Conservation (phyloP, 345 rosid genomes). For the Euphorbia pulcherrima region DNA sequence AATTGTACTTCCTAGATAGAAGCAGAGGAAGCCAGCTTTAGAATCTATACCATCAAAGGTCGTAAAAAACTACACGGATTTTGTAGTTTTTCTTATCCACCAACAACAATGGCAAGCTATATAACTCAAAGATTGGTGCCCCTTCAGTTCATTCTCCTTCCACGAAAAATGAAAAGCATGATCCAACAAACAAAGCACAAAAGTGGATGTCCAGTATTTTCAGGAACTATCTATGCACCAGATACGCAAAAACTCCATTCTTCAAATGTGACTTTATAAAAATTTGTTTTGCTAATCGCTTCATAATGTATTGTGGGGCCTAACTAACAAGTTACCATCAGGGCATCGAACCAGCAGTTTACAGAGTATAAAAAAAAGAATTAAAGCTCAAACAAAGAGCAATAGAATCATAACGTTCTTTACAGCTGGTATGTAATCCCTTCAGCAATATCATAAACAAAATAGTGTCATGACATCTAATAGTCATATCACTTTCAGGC, state of each 20-base stretch:
- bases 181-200: background rate
- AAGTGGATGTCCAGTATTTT: background rate
- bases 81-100: background rate
- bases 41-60: background rate
- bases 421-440: background rate
- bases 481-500: background rate
- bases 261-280: background rate
- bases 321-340: background rate
- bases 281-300: background rate
- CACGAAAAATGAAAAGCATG: background rate
- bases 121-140: background rate
- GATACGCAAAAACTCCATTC: background rate
- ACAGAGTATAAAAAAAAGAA: background rate
- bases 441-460: conserved; percentile 1
- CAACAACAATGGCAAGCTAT: background rate
- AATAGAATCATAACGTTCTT: background rate
- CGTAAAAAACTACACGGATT: background rate
- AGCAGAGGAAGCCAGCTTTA: background rate
- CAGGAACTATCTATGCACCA: background rate
- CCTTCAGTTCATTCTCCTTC: conserved; percentile 4
- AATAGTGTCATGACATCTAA: background rate
- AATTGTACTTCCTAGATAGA: background rate
- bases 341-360: background rate
- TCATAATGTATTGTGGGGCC: conserved; percentile 4
- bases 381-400: background rate